Base-by-base conservation (phyloP, 1,284 basidiomycete species). In the Austroboletus olivaceoglutinosus region DNA sequence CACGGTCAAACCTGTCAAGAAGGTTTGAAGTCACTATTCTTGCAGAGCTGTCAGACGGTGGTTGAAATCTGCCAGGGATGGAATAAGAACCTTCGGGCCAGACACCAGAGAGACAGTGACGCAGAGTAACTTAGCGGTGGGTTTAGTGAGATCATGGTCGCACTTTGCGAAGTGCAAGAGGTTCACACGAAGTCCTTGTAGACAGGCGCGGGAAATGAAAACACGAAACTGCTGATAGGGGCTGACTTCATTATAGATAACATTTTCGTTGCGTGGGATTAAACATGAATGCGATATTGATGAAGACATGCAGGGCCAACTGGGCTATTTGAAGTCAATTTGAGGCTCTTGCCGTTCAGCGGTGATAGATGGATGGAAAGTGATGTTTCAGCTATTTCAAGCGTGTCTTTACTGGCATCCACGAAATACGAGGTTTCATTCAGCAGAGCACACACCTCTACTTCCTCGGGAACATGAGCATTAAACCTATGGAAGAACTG, bases 101-200 rank as follows among this genome's bases (percentile, higher is more conserved):
- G 29, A 11, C 29, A 30, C 29, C 12, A 5, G 27, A 30, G 13
- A 29, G 10, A 13, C 12, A 30, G 12, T 30, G 29, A 30, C 29
- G 29, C 29, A 30, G 29, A 30, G 12, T 13, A 29, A 29, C 10
- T 30, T 5, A 30, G 30, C 13, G 8, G 29, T 42, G 23, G 51
- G 40, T 36, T 60, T 62, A n/a, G 50, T 48, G 31, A 42, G 38
- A 44, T 50, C 37, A 36, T 47, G 16, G 9, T 25, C 16, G 30
- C 22, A 25, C 29, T 31, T 42, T 29, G 18, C 12, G 40, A 47
- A 31, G 19, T 12, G 38, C 22, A 38, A 27, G 42, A 43, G 39
- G 8, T 29, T 44, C 33, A 18, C n/a, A 45, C 21, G 39, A 43
- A 21, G n/a, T n/a, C 18, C 45, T 36, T 13, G 22, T 43, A 37